Conservation (phyloP, 2,329 filamentous ascomycete species). For the Rhytidhysteron rufulum region DNA sequence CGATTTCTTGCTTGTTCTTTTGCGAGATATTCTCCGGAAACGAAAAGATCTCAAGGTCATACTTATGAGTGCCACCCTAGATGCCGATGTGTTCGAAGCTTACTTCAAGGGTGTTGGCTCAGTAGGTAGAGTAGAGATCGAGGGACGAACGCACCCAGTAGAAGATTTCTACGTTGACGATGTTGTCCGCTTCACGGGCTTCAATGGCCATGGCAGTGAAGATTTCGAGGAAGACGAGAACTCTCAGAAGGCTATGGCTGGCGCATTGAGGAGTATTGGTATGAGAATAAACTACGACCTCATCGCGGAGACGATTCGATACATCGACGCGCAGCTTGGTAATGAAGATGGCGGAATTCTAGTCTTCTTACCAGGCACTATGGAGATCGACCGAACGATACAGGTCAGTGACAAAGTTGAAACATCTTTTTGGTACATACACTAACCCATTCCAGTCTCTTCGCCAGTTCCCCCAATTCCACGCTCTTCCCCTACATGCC, state of each 20-base stretch:
- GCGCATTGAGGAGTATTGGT: conserved; percentile 47
- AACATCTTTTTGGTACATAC: background rate
- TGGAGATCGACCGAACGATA: conserved; percentile 83
- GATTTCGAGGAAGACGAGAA: conserved; percentile 50
- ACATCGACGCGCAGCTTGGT: conserved; percentile 74
- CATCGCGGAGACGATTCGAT: conserved; percentile 71
- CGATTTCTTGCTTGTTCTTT: conserved; percentile 83
- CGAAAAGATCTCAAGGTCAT: conserved; percentile 82
- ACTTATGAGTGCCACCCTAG: conserved; percentile 93
- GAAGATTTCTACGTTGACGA: conserved; percentile 88
- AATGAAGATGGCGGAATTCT: conserved; percentile 79
- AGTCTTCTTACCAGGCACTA: conserved; percentile 90
- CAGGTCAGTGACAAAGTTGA: conserved; percentile 31
- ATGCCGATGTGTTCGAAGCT: conserved; percentile 76
- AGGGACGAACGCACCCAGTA: conserved; percentile 85
- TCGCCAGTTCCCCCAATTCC: conserved; percentile 60
- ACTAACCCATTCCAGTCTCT: conserved; percentile 44
- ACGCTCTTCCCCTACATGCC: conserved; percentile 86
- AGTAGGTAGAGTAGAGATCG: conserved; percentile 81
- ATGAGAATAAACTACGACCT: conserved; percentile 90
- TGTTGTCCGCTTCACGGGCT: conserved; percentile 74
- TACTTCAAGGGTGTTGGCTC: conserved; percentile 72
- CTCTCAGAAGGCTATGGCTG: conserved; percentile 42
- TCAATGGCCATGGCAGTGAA: conserved; percentile 49
- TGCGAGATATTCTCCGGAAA: conserved; percentile 73